Base-by-base conservation (phyloP, 257 asterid species). In the Solanum corneliomulleri region DNA sequence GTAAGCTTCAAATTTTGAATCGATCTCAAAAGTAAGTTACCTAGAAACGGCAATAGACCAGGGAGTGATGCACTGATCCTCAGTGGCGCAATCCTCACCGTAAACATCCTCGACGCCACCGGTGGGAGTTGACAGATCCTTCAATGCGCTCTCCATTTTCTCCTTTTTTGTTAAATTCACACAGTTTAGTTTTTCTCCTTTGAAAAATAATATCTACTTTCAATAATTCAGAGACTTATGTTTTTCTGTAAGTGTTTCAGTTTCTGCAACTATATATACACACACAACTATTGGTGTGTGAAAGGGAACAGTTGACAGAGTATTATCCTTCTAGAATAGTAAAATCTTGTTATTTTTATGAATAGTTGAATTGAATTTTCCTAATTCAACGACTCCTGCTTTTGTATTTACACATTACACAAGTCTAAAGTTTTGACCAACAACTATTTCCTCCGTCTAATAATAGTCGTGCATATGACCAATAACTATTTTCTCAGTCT, bases 81-180 rank as follows among this genome's bases (percentile, higher is more conserved):
- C 98, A 14, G 93, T 92, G 86, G 99, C 98, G 58, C 94, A 94
- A 91, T 96, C 99, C 91, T 96, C 98, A 44, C 98, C 96, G 94
- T 96, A 96, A 56, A 93, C 93, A 62, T 96, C 98, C 62, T 93
- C 98, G 1, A 96, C 99, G 49, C 99, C 99, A 25, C 98, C 98
- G 3, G 92, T 96, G 0, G 94, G 96, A 31, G 95, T 93, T 60
- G 95, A 93, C 93, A 95, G 21, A 87, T 95, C 97, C 91, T 92
- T 95, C 91, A 95, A 21, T 1, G 86, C 39, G 86, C 95, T 96
- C 92, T 94, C 96, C 98, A 94, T 94, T 84, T 37, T 80, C 69
- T 13, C 7, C 29, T 35, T 71, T 33, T 29, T 39, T 39, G 33
- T 75, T 41, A 39, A 74, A 74, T 37, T 35, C 15, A 35, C 81